phyloP scores from a whole-genome alignment of 73 alveolate species.

The Blepharisma stoltei region DNA sequence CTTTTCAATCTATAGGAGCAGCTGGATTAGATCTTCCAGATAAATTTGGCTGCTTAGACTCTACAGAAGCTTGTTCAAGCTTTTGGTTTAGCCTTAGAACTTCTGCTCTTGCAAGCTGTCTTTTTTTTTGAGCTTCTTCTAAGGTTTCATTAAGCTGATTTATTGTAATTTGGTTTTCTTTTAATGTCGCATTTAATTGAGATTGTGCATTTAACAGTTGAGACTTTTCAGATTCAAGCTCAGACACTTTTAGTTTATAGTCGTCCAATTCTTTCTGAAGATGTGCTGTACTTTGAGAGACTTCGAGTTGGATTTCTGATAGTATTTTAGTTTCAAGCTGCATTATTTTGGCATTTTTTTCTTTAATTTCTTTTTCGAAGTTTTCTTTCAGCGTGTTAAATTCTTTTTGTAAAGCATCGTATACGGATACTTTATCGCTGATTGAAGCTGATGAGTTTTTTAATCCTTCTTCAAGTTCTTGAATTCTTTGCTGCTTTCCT shows the following conservation, averaged over 20 bases:
- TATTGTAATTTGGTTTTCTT: background rate
- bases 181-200: background rate
- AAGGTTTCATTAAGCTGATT: background rate
- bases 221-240: background rate
- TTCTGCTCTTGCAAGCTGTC: constrained; percentile 7
- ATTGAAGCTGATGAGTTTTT: background rate
- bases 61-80: background rate
- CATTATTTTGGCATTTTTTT: background rate
- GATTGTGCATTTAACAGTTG: background rate
- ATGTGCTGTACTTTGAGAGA: background rate
- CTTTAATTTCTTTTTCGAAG: background rate
- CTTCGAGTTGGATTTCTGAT: background rate
- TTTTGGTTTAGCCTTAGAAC: background rate
- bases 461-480: background rate
- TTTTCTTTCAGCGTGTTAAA: background rate
- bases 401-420: background rate
- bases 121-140: background rate
- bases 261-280: background rate
- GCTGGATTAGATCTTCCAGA: too few species aligned
- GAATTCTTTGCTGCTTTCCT: background rate
- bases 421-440: background rate
- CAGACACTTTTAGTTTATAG: background rate
- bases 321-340: background rate
- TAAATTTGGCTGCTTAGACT: background rate
- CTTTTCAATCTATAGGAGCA: too few species aligned